phyloP scores from a whole-genome alignment of 345 rosid species.

The Eucalyptus brandiana region DNA sequence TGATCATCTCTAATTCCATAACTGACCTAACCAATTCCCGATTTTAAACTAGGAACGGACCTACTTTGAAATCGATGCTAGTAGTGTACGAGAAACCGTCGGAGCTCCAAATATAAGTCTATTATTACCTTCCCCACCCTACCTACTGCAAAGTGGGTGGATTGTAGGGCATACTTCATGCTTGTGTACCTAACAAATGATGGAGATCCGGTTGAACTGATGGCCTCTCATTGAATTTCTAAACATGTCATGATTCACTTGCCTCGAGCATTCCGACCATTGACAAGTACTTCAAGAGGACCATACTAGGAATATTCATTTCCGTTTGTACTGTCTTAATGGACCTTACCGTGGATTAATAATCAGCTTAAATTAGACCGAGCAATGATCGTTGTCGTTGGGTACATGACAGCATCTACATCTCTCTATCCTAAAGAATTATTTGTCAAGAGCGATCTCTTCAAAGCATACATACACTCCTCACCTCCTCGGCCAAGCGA shows the following conservation, averaged over 20 bases:
- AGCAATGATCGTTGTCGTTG: not conserved
- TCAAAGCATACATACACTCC: not conserved
- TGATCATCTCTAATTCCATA: not conserved
- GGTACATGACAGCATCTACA: not conserved
- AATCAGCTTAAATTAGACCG: not conserved
- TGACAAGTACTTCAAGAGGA: not conserved
- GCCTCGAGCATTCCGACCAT: not conserved
- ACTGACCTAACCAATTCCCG: not conserved
- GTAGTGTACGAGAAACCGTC: not conserved
- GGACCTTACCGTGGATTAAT: not conserved
- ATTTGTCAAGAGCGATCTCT: not conserved
- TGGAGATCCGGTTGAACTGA: not conserved
- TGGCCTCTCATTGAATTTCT: not conserved
- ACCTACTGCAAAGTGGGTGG: not conserved
- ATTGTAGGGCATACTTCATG: not conserved
- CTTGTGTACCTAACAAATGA: not conserved
- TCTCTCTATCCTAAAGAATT: not conserved
- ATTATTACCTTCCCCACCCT: not conserved
- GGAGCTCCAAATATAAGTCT: not conserved
- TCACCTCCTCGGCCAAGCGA: not conserved
- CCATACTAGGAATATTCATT: not conserved
- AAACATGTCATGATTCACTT: not conserved
- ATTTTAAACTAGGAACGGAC: not conserved
- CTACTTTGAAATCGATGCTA: not conserved
- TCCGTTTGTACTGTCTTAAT: not conserved